phyloP scores from a whole-genome alignment of 208 protist genomes.

The Vickermania spadyakhi region DNA sequence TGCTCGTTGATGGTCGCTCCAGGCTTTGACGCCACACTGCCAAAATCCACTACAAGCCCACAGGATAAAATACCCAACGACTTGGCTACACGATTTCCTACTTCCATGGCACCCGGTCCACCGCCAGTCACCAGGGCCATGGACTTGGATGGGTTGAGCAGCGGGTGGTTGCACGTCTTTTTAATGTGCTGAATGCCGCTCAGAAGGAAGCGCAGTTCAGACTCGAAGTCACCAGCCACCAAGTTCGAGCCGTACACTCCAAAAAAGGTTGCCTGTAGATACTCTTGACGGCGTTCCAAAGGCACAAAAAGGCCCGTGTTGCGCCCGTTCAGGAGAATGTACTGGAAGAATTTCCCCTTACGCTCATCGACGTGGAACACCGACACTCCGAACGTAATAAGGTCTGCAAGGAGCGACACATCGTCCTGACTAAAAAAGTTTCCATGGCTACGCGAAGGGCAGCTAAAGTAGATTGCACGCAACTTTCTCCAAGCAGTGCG shows the following conservation, averaged over 20 bases:
- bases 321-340: conserved; percentile 65
- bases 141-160: conserved; percentile 67
- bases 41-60: conserved; percentile 89
- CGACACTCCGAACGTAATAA: conserved; percentile 81
- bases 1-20: conserved; percentile 91
- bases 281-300: conserved; percentile 77
- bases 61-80: conserved; percentile 86
- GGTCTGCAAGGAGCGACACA: conserved; percentile 72
- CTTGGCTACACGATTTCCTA: conserved; percentile 88
- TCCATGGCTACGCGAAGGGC: conserved; percentile 63
- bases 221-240: conserved; percentile 87
- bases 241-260: conserved; percentile 92
- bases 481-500: conserved; percentile 71
- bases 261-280: conserved; percentile 83
- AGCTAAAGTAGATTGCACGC: conserved; percentile 81
- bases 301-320: conserved; percentile 85
- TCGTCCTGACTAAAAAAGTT: conserved; percentile 90
- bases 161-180: conserved; percentile 44
- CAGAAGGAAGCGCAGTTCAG: conserved; percentile 76
- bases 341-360: conserved; percentile 79
- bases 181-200: conserved; percentile 75
- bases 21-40: conserved; percentile 65
- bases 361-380: conserved; percentile 82
- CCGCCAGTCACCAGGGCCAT: conserved; percentile 88
- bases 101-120: conserved; percentile 90